These are phyloP conservation scores for Kurtzmaniella quercitrusa DNA, from an alignment of 1,139 yeast genomes.

Conservation along the genomic window DNA sequence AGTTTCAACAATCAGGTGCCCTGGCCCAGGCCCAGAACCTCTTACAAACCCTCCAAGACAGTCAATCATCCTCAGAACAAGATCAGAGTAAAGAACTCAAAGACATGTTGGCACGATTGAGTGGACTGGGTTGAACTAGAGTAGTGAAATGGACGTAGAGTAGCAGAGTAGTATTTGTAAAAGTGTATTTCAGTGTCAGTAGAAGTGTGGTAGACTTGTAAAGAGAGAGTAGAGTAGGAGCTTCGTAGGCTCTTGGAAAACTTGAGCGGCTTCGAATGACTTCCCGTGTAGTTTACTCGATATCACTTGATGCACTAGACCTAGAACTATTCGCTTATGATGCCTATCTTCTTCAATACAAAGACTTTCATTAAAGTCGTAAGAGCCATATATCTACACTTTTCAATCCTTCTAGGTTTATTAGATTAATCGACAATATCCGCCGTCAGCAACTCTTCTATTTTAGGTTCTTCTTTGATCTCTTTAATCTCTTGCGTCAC, in stretches of 20 bases:
- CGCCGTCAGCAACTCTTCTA: conserved; percentile 10
- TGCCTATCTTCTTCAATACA: no score
- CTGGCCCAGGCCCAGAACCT: background rate
- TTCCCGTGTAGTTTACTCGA: no score
- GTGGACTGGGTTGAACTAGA: conserved; percentile 11
- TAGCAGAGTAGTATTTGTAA: background rate
- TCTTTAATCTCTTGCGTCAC: background rate
- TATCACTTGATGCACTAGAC: no score
- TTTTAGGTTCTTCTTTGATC: background rate
- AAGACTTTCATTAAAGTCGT: no score
- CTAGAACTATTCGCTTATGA: no score
- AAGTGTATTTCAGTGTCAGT: no score
- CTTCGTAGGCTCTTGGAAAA: no score
- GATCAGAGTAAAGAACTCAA: conserved; percentile 14
- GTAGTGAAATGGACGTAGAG: background rate
- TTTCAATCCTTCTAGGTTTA: conserved; percentile 1
- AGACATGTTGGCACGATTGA: conserved; percentile 38
- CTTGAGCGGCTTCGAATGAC: no score
- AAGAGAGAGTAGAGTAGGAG: no score
- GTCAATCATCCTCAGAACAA: conserved; percentile 9
- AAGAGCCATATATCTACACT: no score
- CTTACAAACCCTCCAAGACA: conserved; percentile 1
- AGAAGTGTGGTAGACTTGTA: no score
- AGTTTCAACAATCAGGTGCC: background rate
- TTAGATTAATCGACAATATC: conserved; percentile 23